These are phyloP conservation scores for Diaporthe humulicola DNA, from an alignment of 2,329 filamentous ascomycete species.

Conservation along the genomic window DNA sequence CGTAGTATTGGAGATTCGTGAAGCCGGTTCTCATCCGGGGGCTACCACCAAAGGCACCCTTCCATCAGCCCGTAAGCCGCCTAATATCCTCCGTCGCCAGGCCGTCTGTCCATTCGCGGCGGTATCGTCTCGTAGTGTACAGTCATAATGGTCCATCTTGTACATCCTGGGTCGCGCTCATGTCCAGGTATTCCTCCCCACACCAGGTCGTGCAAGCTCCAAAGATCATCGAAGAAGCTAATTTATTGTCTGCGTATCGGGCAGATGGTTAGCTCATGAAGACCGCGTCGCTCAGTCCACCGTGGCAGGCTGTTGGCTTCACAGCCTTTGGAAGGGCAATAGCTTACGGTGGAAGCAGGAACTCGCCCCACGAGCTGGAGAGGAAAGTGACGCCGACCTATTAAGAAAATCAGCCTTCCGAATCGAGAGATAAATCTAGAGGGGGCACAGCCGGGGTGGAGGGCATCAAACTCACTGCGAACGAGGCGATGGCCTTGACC, in stretches of 20 bases:
- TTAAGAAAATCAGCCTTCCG: neutral
- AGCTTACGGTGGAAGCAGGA: conserved; percentile 65
- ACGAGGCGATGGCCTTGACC: conserved; percentile 72
- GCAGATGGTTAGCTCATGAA: neutral
- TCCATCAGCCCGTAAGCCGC: neutral
- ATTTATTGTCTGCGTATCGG: conserved; percentile 5
- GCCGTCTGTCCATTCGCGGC: neutral
- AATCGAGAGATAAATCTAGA: neutral
- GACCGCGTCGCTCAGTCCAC: neutral
- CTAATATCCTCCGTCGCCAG: neutral
- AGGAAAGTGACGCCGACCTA: conserved; percentile 72
- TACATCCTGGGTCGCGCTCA: conserved; percentile 5
- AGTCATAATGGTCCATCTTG: conserved; percentile 2
- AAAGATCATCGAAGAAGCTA: neutral
- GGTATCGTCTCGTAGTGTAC: conserved; percentile 14
- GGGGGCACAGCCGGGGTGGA: neutral
- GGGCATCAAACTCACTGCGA: conserved; percentile 62
- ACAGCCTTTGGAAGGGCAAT: neutral
- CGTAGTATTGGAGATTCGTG: conserved; percentile 15
- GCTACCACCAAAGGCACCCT: neutral
- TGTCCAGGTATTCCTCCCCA: neutral
- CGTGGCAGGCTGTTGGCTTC: neutral
- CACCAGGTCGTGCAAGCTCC: no score
- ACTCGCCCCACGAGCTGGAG: conserved; percentile 70
- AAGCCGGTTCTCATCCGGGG: neutral